Base-by-base conservation (phyloP, 805 yeast species). In the Kodamaea fukazawae region DNA sequence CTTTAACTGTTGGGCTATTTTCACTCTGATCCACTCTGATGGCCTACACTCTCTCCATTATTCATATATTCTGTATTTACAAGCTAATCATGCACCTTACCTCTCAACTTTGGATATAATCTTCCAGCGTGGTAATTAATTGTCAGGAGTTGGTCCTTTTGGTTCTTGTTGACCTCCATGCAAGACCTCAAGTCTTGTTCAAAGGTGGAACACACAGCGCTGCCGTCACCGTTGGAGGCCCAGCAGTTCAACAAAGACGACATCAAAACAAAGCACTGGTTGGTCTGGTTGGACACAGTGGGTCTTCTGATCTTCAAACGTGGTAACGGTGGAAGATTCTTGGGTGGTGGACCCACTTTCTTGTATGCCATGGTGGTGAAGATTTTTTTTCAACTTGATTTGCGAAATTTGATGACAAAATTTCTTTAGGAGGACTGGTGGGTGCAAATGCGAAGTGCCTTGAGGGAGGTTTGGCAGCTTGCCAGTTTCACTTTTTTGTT, bases 171-270 rank as follows among this genome's bases (percentile, higher is more conserved):
- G 14, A 65, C 65, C 34, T 70, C 78, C 83, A 87, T 85, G 58
- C 96, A 90, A 10, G 63, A 63, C 55, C 86, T 86, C 58, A 89
- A 74, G 45, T 86, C 87, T 26, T 63, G 59, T 55, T 83, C 95
- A 34, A 86, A 63, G 6, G 67, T 70, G 16, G 73, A 68, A 64
- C 98, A 90, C 34, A 67, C 73, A 8, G 73, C 66, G 15, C 83
- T 69, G 44, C 93, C 90, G 61, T 88, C 95, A 35, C 95, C 91
- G 64, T 87, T 86, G 16, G 96, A 86, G 2, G 96, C 95, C 98
- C 98, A 90, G 67, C 98, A 90, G 71, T 85, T 86, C 51, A 90
- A 70, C 60, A 90, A 72, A 34, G 86, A 82, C 1, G 93, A 81
- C 90, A 90, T 86, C 47, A 84, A 66, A 41, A 86, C 88, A 44